Percentiles rank a stretch among this genome's conserved stretches.
phyloP scores from a whole-genome alignment of 169 alveolate species.

The Plasmodium malariae region DNA sequence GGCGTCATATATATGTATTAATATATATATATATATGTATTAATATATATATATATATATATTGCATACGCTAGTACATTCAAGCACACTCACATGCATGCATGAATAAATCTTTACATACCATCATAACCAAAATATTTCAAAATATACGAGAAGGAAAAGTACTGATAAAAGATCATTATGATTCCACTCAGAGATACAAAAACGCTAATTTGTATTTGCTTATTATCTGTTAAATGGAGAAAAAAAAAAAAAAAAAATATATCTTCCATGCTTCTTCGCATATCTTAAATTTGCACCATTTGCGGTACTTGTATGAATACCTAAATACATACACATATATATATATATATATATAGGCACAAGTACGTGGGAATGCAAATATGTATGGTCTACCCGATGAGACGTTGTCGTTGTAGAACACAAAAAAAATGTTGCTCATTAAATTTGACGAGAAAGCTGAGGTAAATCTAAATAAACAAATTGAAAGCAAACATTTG shows the following conservation, averaged over 20 bases:
- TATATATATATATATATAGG: background rate
- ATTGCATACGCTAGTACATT: background rate
- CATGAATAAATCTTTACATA: conserved; percentile 12
- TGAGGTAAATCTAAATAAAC: conserved; percentile 67
- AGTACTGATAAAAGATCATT: conserved; percentile 71
- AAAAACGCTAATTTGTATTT: conserved; percentile 71
- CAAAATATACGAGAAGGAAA: conserved; percentile 74
- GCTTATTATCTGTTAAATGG: conserved; percentile 64
- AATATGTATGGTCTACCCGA: conserved; percentile 55
- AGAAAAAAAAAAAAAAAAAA: background rate
- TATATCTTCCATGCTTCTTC: background rate
- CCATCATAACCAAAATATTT: conserved; percentile 58
- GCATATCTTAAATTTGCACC: too few relatives aligned
- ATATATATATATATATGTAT: background rate
- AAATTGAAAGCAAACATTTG: conserved; percentile 58
- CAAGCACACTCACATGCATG: background rate
- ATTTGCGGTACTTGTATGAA: too few relatives aligned
- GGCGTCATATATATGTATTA: background rate
- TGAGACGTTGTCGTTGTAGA: conserved; percentile 69
- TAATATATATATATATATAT: too few relatives aligned
- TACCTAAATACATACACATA: background rate
- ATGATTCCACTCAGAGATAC: conserved; percentile 76
- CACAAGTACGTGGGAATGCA: background rate
- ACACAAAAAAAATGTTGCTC: conserved; percentile 76
- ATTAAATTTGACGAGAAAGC: conserved; percentile 69